Conservation (phyloP, 495 filamentous ascomycete species). For the Parathielavia appendiculata region DNA sequence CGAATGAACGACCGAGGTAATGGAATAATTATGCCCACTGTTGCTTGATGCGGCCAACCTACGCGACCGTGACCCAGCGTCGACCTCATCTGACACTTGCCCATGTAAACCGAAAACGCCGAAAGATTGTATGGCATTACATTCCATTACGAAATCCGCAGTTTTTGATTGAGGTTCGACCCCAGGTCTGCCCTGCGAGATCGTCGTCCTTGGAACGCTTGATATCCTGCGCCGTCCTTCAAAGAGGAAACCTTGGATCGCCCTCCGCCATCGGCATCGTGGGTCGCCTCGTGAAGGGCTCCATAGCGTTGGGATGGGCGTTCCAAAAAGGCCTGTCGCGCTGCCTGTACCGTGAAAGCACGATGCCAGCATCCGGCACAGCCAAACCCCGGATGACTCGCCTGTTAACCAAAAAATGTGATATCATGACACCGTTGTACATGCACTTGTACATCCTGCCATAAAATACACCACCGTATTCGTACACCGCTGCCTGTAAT, state of each 20-base stretch:
- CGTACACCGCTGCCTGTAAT: background rate
- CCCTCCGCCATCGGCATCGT: background rate
- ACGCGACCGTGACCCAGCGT: too few species aligned
- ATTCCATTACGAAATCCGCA: too few species aligned
- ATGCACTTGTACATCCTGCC: background rate
- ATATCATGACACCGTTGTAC: constrained; percentile 13
- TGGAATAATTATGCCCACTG: too few species aligned
- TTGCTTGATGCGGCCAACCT: too few species aligned
- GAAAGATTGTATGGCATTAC: too few species aligned
- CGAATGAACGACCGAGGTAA: too few species aligned
- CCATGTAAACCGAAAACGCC: too few species aligned
- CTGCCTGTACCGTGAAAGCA: too few species aligned
- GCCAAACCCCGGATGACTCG: background rate
- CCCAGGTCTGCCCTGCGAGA: background rate
- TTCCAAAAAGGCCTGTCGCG: too few species aligned
- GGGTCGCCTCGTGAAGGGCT: background rate
- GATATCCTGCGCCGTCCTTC: background rate
- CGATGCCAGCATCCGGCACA: background rate
- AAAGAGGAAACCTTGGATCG: background rate
- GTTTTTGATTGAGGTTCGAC: too few species aligned
- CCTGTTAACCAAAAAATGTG: background rate
- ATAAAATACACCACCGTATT: background rate
- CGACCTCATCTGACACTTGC: too few species aligned
- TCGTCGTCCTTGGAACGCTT: background rate
- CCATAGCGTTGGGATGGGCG: background rate